Evolutionary conservation across 2,329 filamentous ascomycete species (phyloP).

Genomic region (Beauveria sp.): DNA sequence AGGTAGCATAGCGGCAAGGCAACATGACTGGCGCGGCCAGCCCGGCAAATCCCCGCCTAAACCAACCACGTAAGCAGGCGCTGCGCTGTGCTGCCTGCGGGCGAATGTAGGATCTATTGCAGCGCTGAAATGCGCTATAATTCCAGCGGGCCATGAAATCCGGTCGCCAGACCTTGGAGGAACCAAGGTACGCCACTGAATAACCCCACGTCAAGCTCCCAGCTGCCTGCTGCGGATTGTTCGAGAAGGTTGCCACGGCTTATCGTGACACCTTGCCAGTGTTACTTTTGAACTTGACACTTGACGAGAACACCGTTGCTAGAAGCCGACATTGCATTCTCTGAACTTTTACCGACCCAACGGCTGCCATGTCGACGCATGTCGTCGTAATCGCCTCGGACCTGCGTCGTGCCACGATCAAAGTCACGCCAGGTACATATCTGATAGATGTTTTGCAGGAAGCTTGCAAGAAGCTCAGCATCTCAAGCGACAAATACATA

Average conservation of each 20-base stretch:
- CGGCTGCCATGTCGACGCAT: slow-evolving; percentile 64
- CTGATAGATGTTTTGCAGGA: slow-evolving; percentile 80
- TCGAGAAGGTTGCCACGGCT: slow-evolving; percentile 11
- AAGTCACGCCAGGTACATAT: slow-evolving; percentile 73
- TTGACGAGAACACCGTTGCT: neutral
- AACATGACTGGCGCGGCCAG: slow-evolving; percentile 14
- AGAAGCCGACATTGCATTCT: neutral
- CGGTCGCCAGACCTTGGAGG: neutral
- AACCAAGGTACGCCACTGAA: neutral
- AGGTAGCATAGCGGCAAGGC: slow-evolving; percentile 11
- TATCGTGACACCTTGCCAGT: neutral
- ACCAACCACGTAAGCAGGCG: slow-evolving; percentile 8
- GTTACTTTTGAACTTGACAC: neutral
- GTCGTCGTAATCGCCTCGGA: slow-evolving; percentile 81
- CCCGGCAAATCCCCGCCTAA: slow-evolving; percentile 12
- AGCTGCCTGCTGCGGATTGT: slow-evolving; percentile 12
- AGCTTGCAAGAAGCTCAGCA: slow-evolving; percentile 74
- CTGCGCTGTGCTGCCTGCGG: neutral
- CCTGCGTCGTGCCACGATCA: slow-evolving; percentile 69
- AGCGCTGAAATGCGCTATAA: slow-evolving; percentile 3
- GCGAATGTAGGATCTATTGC: neutral
- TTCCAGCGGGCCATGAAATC: neutral
- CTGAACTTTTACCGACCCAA: neutral
- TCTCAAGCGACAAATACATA: slow-evolving; percentile 65
- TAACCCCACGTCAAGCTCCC: slow-evolving; percentile 11